Evolutionary conservation across 352 stramenopile species (phyloP), one percentile per base, ranked within the genome.

Genomic region (Phytophthora chlamydospora): DNA sequence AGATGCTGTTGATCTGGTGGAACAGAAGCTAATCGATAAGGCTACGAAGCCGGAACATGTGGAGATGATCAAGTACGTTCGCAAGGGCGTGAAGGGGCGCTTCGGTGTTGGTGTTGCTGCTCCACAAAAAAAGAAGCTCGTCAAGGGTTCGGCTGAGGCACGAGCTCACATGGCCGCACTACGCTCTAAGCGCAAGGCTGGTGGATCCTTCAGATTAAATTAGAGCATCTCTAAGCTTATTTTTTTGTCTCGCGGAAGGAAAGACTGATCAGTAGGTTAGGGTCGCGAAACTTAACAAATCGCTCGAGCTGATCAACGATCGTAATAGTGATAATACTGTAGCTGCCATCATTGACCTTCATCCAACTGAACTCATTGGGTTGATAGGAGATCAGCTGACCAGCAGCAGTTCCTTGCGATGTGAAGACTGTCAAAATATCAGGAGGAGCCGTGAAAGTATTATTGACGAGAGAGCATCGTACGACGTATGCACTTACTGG

Each of bases 261-360:
- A 29, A 29, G 24, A 6, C 24, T 29, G 24, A 29, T 29, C 24
- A 29, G 4, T 3, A 24, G 21, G 21, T 24, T 24, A 24, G 21
- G 21, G 3, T 24, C 21, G 21, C 21, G 21, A 24, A 24, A 24
- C 21, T 24, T 24, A 24, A 24, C 21, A 3, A 24, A 24, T 24
- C 21, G 1, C 21, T 43, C 55, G 1, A 54, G 16, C 36, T 62
- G 54, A 62, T 62, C 42, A 12, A 41, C 34, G 14, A 62, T 53
- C 6, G 19, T 54, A 3, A 62, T 16, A 1, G 41, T 52, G 14
- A 54, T 45, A 35, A 17, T 27, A 13, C 3, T 6, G 16, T 45
- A 45, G n/a, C n/a, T n/a, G n/a, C 38, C 38, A 16, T 43, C 16
- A 16, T 43, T 13, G 38, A 16, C 12, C 11, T 19, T 19, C 38